Evolutionary conservation across 129 eudicot species (phyloP).

Genomic region (Flaveria linearis): DNA sequence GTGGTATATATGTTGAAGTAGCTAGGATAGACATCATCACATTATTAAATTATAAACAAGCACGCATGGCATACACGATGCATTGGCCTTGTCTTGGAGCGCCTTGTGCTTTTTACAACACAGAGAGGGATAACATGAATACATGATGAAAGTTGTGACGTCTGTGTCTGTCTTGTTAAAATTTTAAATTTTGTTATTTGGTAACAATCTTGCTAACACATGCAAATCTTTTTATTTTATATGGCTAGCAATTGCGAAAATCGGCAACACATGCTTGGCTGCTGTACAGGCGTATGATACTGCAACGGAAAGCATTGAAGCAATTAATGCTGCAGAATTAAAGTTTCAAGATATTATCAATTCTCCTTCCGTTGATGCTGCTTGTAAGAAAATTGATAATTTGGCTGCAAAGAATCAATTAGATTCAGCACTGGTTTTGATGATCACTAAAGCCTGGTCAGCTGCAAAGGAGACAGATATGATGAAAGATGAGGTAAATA

Average conservation of each 20-base stretch:
- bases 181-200: background rate
- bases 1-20: no score
- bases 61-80: no score
- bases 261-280: conserved; percentile 71
- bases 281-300: conserved; percentile 77
- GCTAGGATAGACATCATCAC: no score
- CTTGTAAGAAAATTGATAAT: conserved; percentile 73
- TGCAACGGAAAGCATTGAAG: conserved; percentile 77
- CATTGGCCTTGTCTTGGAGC: no score
- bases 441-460: conserved; percentile 90
- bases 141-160: background rate
- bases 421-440: conserved; percentile 66
- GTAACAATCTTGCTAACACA: background rate
- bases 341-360: conserved; percentile 77
- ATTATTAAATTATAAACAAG: no score
- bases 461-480: conserved; percentile 73
- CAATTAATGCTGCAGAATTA: conserved; percentile 75
- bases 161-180: background rate
- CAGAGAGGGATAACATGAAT: background rate
- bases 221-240: background rate
- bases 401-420: conserved; percentile 76
- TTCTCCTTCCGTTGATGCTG: conserved; percentile 85
- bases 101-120: no score
- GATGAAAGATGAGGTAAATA: conserved; percentile 70
- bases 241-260: conserved; percentile 53